These are phyloP conservation scores for Allantophomopsis cytisporea DNA, from an alignment of 2,329 filamentous ascomycete species.

Conservation along the genomic window DNA sequence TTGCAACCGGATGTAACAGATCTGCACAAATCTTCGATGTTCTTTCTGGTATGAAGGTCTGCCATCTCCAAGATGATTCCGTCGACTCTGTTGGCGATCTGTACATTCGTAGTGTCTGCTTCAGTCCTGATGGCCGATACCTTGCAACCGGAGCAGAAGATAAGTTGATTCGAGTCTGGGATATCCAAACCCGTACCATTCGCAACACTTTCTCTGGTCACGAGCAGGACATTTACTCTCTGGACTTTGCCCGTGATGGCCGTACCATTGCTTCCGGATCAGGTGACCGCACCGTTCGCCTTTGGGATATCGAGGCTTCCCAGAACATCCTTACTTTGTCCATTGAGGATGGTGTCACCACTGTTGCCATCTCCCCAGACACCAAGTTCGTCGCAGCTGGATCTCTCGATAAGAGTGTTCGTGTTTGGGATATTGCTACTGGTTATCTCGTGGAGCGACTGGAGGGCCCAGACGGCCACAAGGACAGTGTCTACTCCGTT, in stretches of 20 bases:
- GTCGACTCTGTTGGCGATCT: slow-evolving; percentile 83
- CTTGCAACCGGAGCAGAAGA: slow-evolving; percentile 95
- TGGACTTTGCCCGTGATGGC: slow-evolving; percentile 89
- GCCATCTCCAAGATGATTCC: slow-evolving; percentile 76
- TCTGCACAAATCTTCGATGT: slow-evolving; percentile 99
- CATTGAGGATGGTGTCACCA: slow-evolving; percentile 95
- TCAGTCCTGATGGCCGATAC: slow-evolving; percentile 90
- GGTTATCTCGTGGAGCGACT: slow-evolving; percentile 83
- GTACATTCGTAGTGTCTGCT: slow-evolving; percentile 96
- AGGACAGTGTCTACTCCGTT: slow-evolving; percentile 92
- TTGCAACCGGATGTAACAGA: slow-evolving; percentile 92
- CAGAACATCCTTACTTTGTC: slow-evolving; percentile 72
- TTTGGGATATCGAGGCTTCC: slow-evolving; percentile 89
- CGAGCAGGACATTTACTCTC: slow-evolving; percentile 95
- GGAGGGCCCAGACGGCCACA: slow-evolving; percentile 87
- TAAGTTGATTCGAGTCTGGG: slow-evolving; percentile 96
- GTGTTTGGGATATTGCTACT: slow-evolving; percentile 85
- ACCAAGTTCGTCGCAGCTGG: slow-evolving; percentile 90
- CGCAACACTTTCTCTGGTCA: slow-evolving; percentile 91
- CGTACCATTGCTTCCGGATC: slow-evolving; percentile 91
- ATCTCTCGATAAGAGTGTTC: slow-evolving; percentile 92
- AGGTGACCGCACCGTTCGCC: slow-evolving; percentile 83
- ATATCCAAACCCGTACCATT: slow-evolving; percentile 72
- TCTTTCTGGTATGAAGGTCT: slow-evolving; percentile 71
- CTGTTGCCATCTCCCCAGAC: slow-evolving; percentile 92